Evolutionary conservation across 2,329 filamentous ascomycete genomes (phyloP).

Genomic region (Aquanectria penicillioides): DNA sequence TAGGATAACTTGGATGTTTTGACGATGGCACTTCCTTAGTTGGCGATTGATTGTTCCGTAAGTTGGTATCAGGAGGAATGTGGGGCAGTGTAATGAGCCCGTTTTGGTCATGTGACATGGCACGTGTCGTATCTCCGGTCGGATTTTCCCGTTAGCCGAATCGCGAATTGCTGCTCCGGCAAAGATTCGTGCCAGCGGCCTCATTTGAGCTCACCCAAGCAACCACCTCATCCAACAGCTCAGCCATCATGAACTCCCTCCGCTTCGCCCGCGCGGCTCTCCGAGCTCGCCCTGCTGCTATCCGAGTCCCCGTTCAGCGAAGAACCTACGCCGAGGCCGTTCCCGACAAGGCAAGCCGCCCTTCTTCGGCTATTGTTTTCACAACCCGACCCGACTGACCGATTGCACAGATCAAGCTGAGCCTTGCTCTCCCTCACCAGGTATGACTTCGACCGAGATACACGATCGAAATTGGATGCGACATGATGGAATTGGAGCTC

Average conservation of each 20-base stretch:
- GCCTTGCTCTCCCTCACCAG: slow-evolving; percentile 97
- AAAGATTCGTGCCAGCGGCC: slow-evolving; percentile 61
- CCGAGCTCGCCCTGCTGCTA: slow-evolving; percentile 80
- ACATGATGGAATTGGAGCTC: slow-evolving; percentile 43
- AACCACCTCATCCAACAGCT: slow-evolving; percentile 61
- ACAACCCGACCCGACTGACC: slow-evolving; percentile 39
- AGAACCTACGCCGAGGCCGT: slow-evolving; percentile 92
- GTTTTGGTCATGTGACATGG: slow-evolving; percentile 41
- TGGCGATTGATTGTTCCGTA: too few relatives aligned
- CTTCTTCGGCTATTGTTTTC: slow-evolving; percentile 34
- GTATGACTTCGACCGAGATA: slow-evolving; percentile 66
- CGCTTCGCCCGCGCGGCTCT: slow-evolving; percentile 91
- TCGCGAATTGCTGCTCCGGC: slow-evolving; percentile 51
- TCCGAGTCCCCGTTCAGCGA: slow-evolving; percentile 81
- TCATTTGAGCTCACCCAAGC: slow-evolving; percentile 54
- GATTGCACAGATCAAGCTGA: slow-evolving; percentile 84
- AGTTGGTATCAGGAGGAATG: too few relatives aligned
- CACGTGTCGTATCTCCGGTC: slow-evolving; percentile 46
- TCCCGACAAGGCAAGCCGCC: slow-evolving; percentile 75
- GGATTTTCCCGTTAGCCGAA: slow-evolving; percentile 55
- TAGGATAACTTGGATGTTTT: too few relatives aligned
- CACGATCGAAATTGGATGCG: slow-evolving; percentile 33
- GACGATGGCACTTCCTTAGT: too few relatives aligned
- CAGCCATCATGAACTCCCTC: slow-evolving; percentile 87
- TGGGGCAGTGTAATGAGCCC: background rate